Percentiles rank a stretch among this genome's conserved stretches.
These are phyloP conservation scores for Piper betle DNA, from an alignment of 164 flowering plant species.

Conservation along the genomic window DNA sequence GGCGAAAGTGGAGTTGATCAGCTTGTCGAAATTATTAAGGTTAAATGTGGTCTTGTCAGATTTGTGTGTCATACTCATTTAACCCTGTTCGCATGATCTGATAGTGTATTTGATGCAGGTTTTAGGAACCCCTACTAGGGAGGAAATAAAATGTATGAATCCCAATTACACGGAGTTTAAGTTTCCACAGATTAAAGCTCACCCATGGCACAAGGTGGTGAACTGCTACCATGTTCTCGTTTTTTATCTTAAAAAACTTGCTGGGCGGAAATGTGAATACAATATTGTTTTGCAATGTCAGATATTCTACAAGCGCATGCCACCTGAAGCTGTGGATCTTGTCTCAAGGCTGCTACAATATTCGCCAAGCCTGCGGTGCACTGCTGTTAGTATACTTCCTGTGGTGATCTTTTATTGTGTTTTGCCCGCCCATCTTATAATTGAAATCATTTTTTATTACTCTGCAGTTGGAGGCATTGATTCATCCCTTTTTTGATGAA, in stretches of 20 bases:
- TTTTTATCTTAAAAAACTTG: background rate
- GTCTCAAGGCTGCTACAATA: slow-evolving; percentile 45
- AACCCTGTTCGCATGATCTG: background rate
- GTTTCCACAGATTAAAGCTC: slow-evolving; percentile 81
- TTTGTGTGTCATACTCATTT: background rate
- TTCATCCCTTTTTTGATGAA: slow-evolving; percentile 71
- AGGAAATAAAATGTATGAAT: slow-evolving; percentile 92
- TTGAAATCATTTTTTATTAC: background rate
- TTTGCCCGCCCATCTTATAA: background rate
- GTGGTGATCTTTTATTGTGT: background rate
- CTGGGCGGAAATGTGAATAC: background rate
- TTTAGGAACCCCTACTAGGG: slow-evolving; percentile 85
- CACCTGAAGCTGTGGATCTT: slow-evolving; percentile 51
- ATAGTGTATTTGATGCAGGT: slow-evolving; percentile 27
- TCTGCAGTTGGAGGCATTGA: slow-evolving; percentile 51
- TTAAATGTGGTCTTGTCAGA: slow-evolving; percentile 2
- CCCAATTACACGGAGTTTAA: slow-evolving; percentile 85
- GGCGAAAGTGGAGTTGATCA: slow-evolving; percentile 93
- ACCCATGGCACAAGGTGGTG: slow-evolving; percentile 81
- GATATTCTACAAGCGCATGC: slow-evolving; percentile 56
- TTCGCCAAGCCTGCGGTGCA: slow-evolving; percentile 38
- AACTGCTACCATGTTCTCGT: background rate
- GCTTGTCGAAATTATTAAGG: slow-evolving; percentile 93
- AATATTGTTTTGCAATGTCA: slow-evolving; percentile 4
- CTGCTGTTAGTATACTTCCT: slow-evolving; percentile 32